Evolutionary conservation across 768 basidiomycete species (phyloP), one percentile per base, ranked within the genome.

Genomic region (Clitopilus hobsonii): DNA sequence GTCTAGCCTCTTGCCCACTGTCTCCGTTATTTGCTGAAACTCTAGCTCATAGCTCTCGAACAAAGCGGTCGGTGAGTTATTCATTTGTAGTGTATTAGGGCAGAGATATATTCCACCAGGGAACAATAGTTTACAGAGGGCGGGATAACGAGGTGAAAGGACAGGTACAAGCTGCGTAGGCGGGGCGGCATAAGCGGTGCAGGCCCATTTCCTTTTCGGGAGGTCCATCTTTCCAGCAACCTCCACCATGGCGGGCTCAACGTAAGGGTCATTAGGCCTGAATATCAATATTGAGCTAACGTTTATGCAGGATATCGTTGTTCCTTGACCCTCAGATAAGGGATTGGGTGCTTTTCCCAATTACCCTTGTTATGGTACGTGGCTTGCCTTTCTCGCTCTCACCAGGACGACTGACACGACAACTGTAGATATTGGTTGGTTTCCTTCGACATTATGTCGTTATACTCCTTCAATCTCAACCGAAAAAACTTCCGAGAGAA

Each of bases 301-400:
- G n/a, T 27, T 30, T 47, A 23, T 60, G n/a, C 58, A 83, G 80
- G 48, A 73, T 75, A 13, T 81, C 80, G 32, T 70, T 83, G 57
- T 83, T 94, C 71, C 85, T 98, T 49, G 94, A 98, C 75, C 95
- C 94, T 38, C 91, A 94, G 72, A 98, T 98, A 69, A 85, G 94
- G 62, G 93, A 90, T 66, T 91, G 88, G 89, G 86, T 98, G 41
- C 73, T 98, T 56, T 94, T 98, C 73, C 95, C 95, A 52, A 97
- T 98, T 72, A 98, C 94, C 51, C 76, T 97, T 58, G 94, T 98
- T 67, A 97, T 97, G 94, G 95, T 92, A 59, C 63, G 83, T 73
- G 57, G 48, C n/a, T n/a, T n/a, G n/a, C 16, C 24, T 45, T 23
- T 50, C 22, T 25, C 16, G 18, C 30, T 18, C 36, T 36, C 51